Conservation (phyloP, 1,284 basidiomycete species). For the Rhizopogon parksii region DNA sequence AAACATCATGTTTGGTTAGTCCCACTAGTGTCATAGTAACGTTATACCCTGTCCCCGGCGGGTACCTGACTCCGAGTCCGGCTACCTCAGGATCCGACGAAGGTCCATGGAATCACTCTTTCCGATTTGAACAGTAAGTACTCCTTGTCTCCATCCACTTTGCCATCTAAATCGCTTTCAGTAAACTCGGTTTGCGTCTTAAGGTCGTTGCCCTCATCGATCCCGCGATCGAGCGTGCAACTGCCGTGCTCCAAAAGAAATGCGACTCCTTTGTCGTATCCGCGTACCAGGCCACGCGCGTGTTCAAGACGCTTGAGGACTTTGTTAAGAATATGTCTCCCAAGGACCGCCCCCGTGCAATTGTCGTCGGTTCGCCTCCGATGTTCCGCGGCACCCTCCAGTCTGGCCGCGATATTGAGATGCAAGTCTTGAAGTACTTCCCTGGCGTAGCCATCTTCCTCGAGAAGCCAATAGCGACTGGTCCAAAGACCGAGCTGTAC, state of each 20-base stretch:
- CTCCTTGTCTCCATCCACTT: not conserved
- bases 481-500: constrained; percentile 62
- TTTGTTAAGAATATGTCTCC: constrained; percentile 68
- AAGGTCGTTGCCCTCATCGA: constrained; percentile 95
- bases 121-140: constrained; percentile 84
- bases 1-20: constrained; percentile 88
- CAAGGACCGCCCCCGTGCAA: constrained; percentile 59
- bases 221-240: constrained; percentile 79
- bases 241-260: constrained; percentile 81
- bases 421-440: constrained; percentile 85
- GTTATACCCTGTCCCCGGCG: not conserved
- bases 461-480: constrained; percentile 92
- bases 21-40: constrained; percentile 2
- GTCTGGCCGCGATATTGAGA: constrained; percentile 82
- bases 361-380: constrained; percentile 90
- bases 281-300: constrained; percentile 87
- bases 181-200: constrained; percentile 93
- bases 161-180: constrained; percentile 28
- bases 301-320: constrained; percentile 86
- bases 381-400: constrained; percentile 83
- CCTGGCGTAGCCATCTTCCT: constrained; percentile 89
- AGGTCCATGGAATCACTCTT: constrained; percentile 91
- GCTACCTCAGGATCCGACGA: constrained; percentile 62
- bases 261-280: constrained; percentile 90
- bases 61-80: constrained; percentile 4